phyloP scores from a whole-genome alignment of 352 stramenopile species.

The Globisporangium polare region DNA sequence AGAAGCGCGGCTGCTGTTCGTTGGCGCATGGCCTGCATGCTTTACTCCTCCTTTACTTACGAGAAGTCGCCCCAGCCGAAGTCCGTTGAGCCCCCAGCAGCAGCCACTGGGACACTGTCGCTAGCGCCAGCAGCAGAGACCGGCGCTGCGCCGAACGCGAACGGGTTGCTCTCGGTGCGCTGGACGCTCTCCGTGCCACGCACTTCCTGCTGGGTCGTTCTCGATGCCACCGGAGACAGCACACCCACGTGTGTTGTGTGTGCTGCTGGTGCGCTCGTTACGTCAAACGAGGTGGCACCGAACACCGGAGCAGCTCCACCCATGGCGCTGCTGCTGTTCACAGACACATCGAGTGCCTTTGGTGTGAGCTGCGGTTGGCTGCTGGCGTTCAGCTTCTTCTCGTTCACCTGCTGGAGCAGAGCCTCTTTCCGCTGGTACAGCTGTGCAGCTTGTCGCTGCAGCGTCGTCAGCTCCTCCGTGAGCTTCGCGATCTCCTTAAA shows the following conservation, averaged over 20 bases:
- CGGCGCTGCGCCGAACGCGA: background rate
- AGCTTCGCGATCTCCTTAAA: conserved; percentile 29
- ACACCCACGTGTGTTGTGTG: background rate
- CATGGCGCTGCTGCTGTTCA: background rate
- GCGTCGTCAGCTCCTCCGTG: conserved; percentile 39
- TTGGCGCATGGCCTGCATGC: too few species aligned
- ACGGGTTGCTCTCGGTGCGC: conserved; percentile 3
- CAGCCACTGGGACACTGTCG: background rate
- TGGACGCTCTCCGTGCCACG: conserved; percentile 10
- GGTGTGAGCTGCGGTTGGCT: background rate
- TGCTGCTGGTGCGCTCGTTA: background rate
- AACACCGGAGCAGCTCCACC: background rate
- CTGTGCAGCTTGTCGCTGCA: conserved; percentile 41
- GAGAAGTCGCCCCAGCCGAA: conserved; percentile 16
- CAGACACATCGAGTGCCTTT: conserved; percentile 1
- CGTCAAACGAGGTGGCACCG: background rate
- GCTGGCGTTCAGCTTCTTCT: background rate
- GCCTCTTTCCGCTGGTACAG: conserved; percentile 22
- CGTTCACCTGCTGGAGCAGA: conserved; percentile 20
- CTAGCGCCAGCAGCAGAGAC: background rate
- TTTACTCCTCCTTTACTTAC: background rate
- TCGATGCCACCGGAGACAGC: background rate
- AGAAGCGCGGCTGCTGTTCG: too few species aligned
- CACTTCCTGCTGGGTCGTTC: conserved; percentile 5
- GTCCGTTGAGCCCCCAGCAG: background rate